Evolutionary conservation across 345 rosid species (phyloP).

Genomic region (Mallotus nudiflorus): DNA sequence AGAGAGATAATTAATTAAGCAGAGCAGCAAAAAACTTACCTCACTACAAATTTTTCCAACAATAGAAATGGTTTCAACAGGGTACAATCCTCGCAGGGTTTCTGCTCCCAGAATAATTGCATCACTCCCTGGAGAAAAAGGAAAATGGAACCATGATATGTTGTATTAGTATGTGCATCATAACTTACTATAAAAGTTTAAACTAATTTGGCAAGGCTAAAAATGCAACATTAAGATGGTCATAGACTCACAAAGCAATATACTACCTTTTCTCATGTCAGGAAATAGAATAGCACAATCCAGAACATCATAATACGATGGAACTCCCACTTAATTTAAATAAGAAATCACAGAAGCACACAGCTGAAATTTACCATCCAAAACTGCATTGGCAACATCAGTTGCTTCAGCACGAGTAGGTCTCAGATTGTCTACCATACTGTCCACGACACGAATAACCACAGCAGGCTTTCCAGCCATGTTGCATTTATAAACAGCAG

Average conservation of each 20-base stretch:
- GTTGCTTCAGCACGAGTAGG: conserved; percentile 99
- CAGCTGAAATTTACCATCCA: conserved; percentile 49
- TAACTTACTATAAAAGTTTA: too few species aligned
- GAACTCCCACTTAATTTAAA: neutral
- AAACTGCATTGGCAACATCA: conserved; percentile 97
- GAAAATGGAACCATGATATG: neutral
- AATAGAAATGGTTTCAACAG: conserved; percentile 84
- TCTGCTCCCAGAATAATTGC: conserved; percentile 99
- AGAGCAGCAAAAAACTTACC: conserved; percentile 38
- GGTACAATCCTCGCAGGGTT: conserved; percentile 88
- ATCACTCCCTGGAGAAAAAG: conserved; percentile 69
- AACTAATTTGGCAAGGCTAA: too few species aligned
- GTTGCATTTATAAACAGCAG: conserved; percentile 93
- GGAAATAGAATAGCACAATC: neutral
- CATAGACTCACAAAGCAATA: neutral
- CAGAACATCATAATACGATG: neutral
- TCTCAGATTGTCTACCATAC: conserved; percentile 90
- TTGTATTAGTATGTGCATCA: too few species aligned
- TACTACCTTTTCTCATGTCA: too few species aligned
- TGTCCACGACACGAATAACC: conserved; percentile 94
- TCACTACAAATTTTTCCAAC: conserved; percentile 92
- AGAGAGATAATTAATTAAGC: too few species aligned
- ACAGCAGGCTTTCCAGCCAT: conserved; percentile 99
- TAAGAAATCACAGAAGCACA: neutral
- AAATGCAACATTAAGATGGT: neutral